A percentile compares a stretch with the other conserved stretches of the same genome.
These are phyloP conservation scores for Phlegmacium glaucopus DNA, from an alignment of 768 basidiomycete species.

Conservation along the genomic window DNA sequence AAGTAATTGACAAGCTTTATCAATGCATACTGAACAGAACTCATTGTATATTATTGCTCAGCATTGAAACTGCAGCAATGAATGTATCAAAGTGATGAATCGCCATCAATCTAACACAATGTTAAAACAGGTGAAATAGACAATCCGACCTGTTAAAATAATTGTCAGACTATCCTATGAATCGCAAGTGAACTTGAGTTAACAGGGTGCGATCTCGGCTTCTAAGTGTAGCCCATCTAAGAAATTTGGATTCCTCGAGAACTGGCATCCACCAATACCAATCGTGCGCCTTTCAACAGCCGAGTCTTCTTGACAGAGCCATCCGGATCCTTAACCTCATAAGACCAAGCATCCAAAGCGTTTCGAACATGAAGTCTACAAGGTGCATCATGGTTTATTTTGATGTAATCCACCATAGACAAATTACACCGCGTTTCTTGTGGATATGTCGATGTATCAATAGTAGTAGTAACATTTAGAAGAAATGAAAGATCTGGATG, in stretches of 20 bases:
- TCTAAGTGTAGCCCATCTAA: constrained; percentile 7
- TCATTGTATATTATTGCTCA: too few relatives aligned
- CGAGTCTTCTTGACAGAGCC: constrained; percentile 32
- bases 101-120: too few relatives aligned
- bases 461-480: neutral
- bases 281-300: constrained; percentile 42
- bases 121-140: too few relatives aligned
- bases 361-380: constrained; percentile 47
- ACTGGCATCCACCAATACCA: constrained; percentile 46
- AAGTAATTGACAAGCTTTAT: too few relatives aligned
- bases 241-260: constrained; percentile 44
- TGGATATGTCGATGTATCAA: neutral
- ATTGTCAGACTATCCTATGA: too few relatives aligned
- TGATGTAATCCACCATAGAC: constrained; percentile 46
- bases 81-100: too few relatives aligned
- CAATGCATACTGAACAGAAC: too few relatives aligned
- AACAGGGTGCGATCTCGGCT: too few relatives aligned
- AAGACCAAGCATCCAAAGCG: constrained; percentile 49
- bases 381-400: constrained; percentile 53
- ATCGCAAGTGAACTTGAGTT: too few relatives aligned
- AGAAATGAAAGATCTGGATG: neutral
- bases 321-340: constrained; percentile 14
- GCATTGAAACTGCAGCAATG: too few relatives aligned
- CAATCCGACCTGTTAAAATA: too few relatives aligned
- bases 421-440: constrained; percentile 14